phyloP scores from a whole-genome alignment of 2,329 filamentous ascomycete species.

The Orbilia javanica region DNA sequence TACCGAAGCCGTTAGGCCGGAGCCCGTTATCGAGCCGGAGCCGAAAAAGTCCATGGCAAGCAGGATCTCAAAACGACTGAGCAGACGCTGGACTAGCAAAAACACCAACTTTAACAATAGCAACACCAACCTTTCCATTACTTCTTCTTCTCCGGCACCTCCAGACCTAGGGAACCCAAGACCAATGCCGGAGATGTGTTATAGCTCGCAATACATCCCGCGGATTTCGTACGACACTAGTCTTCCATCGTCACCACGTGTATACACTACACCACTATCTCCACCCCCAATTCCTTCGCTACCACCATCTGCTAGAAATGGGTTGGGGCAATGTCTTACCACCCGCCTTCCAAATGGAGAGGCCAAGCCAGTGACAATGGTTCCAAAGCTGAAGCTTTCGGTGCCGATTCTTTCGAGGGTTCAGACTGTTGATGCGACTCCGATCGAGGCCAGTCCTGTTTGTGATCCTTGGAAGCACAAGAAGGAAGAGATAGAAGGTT shows the following conservation, averaged over 20 bases:
- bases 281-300: constrained; percentile 15
- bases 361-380: constrained; percentile 41
- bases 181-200: background rate
- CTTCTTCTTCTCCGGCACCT: background rate
- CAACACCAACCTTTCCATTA: background rate
- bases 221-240: background rate
- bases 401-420: constrained; percentile 23
- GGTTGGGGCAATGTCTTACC: constrained; percentile 38
- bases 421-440: constrained; percentile 25
- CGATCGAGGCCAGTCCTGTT: constrained; percentile 45
- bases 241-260: background rate
- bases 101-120: background rate
- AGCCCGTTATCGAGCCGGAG: background rate
- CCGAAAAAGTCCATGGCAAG: constrained; percentile 11
- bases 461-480: constrained; percentile 48
- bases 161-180: background rate
- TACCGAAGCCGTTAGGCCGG: constrained; percentile 34
- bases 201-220: background rate
- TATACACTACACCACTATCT: constrained; percentile 16
- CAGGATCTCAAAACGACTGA: constrained; percentile 36
- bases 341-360: constrained; percentile 30
- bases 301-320: constrained; percentile 28
- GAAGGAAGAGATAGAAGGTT: constrained; percentile 30
- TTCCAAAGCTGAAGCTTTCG: constrained; percentile 25
- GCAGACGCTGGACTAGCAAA: constrained; percentile 36